Conservation (phyloP, 2,329 filamentous ascomycete genomes). For the Samsoniella hepiali region DNA sequence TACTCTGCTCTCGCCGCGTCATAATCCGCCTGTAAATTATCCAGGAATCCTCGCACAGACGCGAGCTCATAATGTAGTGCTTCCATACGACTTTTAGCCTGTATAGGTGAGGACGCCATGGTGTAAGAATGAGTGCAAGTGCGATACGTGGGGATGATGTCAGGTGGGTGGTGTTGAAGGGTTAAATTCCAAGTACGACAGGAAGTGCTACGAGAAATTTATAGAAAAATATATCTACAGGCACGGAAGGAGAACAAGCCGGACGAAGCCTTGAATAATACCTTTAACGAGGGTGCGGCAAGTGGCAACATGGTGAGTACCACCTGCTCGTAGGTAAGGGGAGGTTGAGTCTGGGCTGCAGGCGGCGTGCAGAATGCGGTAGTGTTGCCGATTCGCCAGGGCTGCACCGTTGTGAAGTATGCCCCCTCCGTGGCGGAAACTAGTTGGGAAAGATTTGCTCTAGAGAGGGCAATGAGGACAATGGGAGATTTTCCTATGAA, state of each 20-base stretch:
- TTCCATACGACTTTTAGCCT: too few relatives aligned
- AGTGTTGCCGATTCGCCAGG: background rate
- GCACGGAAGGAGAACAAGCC: background rate
- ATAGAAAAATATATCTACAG: background rate
- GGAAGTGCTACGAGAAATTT: too few relatives aligned
- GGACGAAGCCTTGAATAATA: background rate
- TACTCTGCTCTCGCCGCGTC: conserved; percentile 87
- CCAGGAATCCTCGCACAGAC: conserved; percentile 88
- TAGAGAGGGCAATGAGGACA: too few relatives aligned
- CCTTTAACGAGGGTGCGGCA: background rate
- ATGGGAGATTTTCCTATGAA: too few relatives aligned
- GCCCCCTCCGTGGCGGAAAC: background rate
- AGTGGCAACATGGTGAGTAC: background rate
- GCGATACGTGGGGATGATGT: too few relatives aligned
- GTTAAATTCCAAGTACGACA: background rate
- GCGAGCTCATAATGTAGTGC: conserved; percentile 69
- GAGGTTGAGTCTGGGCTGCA: background rate
- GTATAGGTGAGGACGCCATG: background rate
- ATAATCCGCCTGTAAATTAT: conserved; percentile 85
- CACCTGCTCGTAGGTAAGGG: background rate
- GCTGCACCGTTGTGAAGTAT: background rate
- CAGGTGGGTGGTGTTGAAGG: too few relatives aligned
- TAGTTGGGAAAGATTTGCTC: background rate
- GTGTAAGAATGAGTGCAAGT: background rate
- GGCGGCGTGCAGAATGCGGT: background rate